Evolutionary conservation across 2,329 filamentous ascomycete species (phyloP), one percentile per base, ranked within the genome.

Genomic region (Corinectria fuckeliana): DNA sequence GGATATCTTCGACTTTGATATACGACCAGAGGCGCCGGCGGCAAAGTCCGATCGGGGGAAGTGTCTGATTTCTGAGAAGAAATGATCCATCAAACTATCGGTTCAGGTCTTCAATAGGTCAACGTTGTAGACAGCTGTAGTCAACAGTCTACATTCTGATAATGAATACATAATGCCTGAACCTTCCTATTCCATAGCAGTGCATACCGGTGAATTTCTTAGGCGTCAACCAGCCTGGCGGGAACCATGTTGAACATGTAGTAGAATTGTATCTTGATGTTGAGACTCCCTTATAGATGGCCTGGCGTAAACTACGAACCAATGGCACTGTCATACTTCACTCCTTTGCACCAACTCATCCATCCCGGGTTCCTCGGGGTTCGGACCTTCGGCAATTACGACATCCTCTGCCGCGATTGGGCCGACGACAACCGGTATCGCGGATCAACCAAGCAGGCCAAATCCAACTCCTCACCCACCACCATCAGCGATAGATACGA

Each of bases 1-100:
- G 82, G 93, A 97, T 77, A 96, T 97, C 52, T 97, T 97, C 70
- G 91, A 95, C 71, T 96, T 97, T 76, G 93, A 97, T 73, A 94
- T 97, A 66, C 85, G 87, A 45, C 91, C 92, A 83, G 56, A 81
- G 80, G 5, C 81, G 9, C 64, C 82, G 6, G 85, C 84, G 8
- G 62, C 62, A 18, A 69, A 65, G 57, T 51, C 64, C 1, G 60
- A 68, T 3, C 79, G 73, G 16, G 71, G 69, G 9, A 18, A 63
- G 20, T 70, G 68, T 36, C 66, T 68, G 1, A 49, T 70, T 30
- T 60, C 56, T 5, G 50, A 49, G 41, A 50, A 39, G 38, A 20
- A 54, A 41, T 59, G n/a, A n/a, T n/a, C n/a, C n/a, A n/a, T n/a
- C n/a, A n/a, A n/a, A n/a, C n/a, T n/a, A n/a, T n/a, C n/a, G n/a